These are phyloP conservation scores for Pseudopyricularia javanii DNA, from an alignment of 2,329 filamentous ascomycete species.

Conservation along the genomic window DNA sequence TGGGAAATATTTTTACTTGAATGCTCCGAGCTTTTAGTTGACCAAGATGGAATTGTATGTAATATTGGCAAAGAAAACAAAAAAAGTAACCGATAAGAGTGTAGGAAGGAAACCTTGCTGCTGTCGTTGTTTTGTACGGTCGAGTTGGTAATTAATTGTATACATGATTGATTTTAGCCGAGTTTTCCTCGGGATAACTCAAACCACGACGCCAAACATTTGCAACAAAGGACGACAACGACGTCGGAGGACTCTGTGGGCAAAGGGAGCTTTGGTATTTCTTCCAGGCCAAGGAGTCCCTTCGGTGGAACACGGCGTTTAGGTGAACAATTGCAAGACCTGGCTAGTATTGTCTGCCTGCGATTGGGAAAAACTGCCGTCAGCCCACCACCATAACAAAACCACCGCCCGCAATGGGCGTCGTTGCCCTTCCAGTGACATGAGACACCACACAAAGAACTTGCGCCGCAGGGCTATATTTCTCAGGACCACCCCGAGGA, in stretches of 20 bases:
- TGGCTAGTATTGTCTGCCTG: neutral
- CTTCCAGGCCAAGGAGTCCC: neutral
- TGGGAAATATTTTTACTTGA: too few species aligned
- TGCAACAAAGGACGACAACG: neutral
- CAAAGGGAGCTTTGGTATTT: too few species aligned
- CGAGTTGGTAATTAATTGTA: too few species aligned
- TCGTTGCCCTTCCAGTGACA: neutral
- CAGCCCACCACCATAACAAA: neutral
- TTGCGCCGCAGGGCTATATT: conserved; percentile 1
- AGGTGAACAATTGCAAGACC: conserved; percentile 1
- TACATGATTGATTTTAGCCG: neutral
- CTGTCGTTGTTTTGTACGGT: too few species aligned
- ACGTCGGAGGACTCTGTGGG: neutral
- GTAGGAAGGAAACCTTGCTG: too few species aligned
- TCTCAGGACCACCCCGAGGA: neutral
- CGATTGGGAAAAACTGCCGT: neutral
- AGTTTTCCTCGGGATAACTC: neutral
- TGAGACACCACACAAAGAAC: conserved; percentile 2
- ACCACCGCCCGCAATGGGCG: neutral
- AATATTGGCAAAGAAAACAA: too few species aligned
- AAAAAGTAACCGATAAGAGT: too few species aligned
- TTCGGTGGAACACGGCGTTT: neutral
- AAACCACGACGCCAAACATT: neutral
- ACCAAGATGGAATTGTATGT: too few species aligned
- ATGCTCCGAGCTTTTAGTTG: too few species aligned